These are phyloP conservation scores for Malus hybrid DNA, from an alignment of 331 rosid species.

Conservation along the genomic window DNA sequence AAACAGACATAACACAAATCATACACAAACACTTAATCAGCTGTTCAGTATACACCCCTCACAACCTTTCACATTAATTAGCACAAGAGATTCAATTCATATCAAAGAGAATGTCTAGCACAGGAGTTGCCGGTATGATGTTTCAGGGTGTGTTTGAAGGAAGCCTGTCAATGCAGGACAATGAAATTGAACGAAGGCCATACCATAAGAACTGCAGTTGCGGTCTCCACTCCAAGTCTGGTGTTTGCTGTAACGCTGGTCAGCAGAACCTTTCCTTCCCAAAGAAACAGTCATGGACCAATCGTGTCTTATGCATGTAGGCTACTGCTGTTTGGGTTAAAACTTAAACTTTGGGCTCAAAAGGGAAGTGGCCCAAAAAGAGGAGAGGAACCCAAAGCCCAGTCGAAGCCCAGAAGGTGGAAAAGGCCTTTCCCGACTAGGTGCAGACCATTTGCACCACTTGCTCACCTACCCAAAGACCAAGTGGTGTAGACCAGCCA, in stretches of 20 bases:
- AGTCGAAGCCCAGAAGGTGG: no score
- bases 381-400: no score
- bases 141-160: conserved; percentile 17
- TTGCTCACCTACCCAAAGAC: no score
- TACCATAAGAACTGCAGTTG: conserved; percentile 33
- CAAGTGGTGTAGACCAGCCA: no score
- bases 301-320: background rate
- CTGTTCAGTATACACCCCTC: background rate
- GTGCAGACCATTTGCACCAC: no score
- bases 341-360: no score
- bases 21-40: no score
- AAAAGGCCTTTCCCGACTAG: no score
- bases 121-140: conserved; percentile 11
- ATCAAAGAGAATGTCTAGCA: conserved; percentile 1
- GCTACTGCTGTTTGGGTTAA: background rate
- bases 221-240: conserved; percentile 18
- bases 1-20: background rate
- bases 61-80: background rate
- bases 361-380: no score
- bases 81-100: background rate
- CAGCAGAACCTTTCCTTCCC: conserved; percentile 18
- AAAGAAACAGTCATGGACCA: background rate
- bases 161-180: conserved; percentile 19
- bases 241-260: background rate
- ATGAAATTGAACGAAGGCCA: conserved; percentile 28